Evolutionary conservation across 2,329 filamentous ascomycete genomes (phyloP).

Genomic region (Trichoderma lentiforme): DNA sequence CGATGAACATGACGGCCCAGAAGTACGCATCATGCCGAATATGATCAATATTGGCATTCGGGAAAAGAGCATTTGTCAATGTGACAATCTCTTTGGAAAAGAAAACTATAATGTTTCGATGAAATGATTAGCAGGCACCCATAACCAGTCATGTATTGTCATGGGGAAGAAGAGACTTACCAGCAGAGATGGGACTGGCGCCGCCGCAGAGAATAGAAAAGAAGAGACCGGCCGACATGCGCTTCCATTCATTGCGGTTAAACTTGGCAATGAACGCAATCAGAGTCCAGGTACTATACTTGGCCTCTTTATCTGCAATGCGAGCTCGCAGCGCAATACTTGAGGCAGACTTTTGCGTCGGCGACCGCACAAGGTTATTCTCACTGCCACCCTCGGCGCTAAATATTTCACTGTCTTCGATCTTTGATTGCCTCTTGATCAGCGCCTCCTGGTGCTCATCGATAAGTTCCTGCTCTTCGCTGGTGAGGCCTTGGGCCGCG

Average conservation of each 20-base stretch:
- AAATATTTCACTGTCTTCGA: conserved; percentile 39
- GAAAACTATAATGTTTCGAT: conserved; percentile 51
- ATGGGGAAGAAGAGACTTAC: background rate
- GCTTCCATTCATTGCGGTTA: conserved; percentile 67
- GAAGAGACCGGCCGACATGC: conserved; percentile 70
- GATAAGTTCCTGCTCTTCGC: conserved; percentile 49
- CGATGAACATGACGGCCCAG: conserved; percentile 85
- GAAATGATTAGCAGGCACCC: background rate
- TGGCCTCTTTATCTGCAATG: conserved; percentile 43
- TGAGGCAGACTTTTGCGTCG: conserved; percentile 60
- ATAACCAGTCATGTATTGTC: background rate
- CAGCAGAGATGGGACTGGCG: conserved; percentile 63
- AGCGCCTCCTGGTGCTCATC: conserved; percentile 51
- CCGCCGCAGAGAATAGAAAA: conserved; percentile 76
- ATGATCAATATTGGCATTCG: conserved; percentile 48
- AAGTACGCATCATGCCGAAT: conserved; percentile 73
- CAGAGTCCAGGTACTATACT: conserved; percentile 71
- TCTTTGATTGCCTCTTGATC: conserved; percentile 45
- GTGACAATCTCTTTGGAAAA: conserved; percentile 84
- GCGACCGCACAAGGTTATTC: conserved; percentile 53
- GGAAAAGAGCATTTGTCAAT: conserved; percentile 54
- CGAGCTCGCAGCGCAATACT: conserved; percentile 64
- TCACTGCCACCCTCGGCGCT: conserved; percentile 62
- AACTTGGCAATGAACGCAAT: conserved; percentile 78
- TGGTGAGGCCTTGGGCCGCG: conserved; percentile 51